Percentiles rank a stretch among this genome's conserved stretches.
Conservation (phyloP, 179 eudicot species). For the Vitellaria paradoxa region DNA sequence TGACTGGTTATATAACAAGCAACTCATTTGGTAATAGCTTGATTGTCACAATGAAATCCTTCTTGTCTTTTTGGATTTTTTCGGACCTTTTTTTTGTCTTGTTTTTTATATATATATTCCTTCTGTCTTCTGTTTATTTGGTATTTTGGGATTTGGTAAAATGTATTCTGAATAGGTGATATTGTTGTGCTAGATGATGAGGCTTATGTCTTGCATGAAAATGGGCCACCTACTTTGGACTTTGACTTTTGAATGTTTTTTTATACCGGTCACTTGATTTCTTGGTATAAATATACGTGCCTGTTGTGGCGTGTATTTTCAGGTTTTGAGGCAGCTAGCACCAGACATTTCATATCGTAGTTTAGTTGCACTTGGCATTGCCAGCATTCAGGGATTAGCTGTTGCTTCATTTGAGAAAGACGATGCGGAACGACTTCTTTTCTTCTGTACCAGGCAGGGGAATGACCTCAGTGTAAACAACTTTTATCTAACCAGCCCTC, state of each 20-base stretch:
- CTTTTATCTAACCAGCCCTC: conserved; percentile 35
- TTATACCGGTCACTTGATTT: neutral
- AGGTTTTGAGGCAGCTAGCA: conserved; percentile 96
- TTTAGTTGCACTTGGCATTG: conserved; percentile 86
- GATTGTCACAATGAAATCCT: neutral
- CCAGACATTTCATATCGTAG: conserved; percentile 85
- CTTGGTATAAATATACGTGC: neutral
- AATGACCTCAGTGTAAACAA: conserved; percentile 27
- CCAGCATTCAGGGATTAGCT: conserved; percentile 84
- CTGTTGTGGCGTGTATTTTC: conserved; percentile 10
- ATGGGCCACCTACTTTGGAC: neutral
- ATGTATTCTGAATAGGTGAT: neutral
- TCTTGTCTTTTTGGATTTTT: neutral
- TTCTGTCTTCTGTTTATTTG: neutral
- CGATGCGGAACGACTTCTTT: conserved; percentile 83
- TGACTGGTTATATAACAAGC: neutral
- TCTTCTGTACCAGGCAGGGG: conserved; percentile 49
- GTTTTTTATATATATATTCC: neutral
- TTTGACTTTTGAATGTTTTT: neutral
- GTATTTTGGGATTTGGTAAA: neutral
- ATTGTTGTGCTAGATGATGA: neutral
- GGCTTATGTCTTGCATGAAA: neutral
- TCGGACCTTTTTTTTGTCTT: no score
- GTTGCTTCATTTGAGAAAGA: conserved; percentile 88
- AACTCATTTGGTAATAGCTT: no score